These are phyloP conservation scores for Neurospora discreta DNA, from an alignment of 495 filamentous ascomycete species.

Conservation along the genomic window DNA sequence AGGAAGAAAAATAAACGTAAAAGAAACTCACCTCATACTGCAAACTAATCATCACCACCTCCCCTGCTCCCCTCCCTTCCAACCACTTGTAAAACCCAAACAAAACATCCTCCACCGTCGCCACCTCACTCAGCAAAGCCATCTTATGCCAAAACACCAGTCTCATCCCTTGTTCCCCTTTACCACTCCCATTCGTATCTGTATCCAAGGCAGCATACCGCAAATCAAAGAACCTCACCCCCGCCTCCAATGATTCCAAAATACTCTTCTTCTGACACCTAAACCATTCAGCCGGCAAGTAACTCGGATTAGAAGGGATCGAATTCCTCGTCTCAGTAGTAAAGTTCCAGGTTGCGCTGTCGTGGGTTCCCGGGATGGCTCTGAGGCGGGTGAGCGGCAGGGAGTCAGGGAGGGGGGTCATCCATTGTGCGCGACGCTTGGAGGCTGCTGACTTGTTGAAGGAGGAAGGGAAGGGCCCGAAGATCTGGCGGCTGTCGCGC, in stretches of 20 bases:
- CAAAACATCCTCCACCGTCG: slow-evolving; percentile 36
- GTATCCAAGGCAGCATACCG: slow-evolving; percentile 35
- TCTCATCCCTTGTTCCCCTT: slow-evolving; percentile 13
- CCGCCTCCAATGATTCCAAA: slow-evolving; percentile 30
- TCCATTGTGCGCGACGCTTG: slow-evolving; percentile 27
- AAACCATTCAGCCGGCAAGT: slow-evolving; percentile 20
- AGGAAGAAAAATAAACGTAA: background rate
- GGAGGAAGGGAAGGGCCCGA: slow-evolving; percentile 24
- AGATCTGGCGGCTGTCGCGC: slow-evolving; percentile 29
- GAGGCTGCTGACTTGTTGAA: slow-evolving; percentile 3
- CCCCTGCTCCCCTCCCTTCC: slow-evolving; percentile 46
- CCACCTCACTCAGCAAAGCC: slow-evolving; percentile 33
- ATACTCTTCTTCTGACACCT: slow-evolving; percentile 33
- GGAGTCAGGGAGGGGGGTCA: slow-evolving; percentile 31
- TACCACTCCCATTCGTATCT: slow-evolving; percentile 4
- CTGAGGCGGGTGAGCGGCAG: slow-evolving; percentile 32
- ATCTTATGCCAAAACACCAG: slow-evolving; percentile 41
- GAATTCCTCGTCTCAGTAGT: slow-evolving; percentile 30
- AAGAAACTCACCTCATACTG: slow-evolving; percentile 49
- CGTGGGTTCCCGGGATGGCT: slow-evolving; percentile 45
- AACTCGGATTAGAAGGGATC: slow-evolving; percentile 22
- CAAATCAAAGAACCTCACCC: slow-evolving; percentile 43
- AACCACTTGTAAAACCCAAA: slow-evolving; percentile 47
- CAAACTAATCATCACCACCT: slow-evolving; percentile 68
- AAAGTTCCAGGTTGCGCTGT: slow-evolving; percentile 47